phyloP scores from a whole-genome alignment of 2,329 filamentous ascomycete species.

The Sodiomyces alkalinus region DNA sequence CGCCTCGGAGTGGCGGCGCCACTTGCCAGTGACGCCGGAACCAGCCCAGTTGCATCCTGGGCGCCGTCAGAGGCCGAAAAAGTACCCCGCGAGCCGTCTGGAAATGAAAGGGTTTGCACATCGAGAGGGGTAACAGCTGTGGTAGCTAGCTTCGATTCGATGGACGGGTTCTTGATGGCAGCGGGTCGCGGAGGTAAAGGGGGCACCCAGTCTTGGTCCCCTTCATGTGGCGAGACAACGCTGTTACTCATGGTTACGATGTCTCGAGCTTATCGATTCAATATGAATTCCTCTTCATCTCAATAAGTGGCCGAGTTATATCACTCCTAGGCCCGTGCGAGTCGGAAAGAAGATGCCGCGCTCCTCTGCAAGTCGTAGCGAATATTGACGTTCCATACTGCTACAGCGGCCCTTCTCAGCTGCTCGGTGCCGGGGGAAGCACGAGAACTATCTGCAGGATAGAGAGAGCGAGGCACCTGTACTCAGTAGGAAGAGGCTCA shows the following conservation, averaged over 20 bases:
- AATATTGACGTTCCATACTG: slow-evolving; percentile 1
- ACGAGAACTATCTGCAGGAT: no score
- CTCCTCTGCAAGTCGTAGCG: background rate
- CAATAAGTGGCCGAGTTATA: no score
- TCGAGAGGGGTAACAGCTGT: slow-evolving; percentile 75
- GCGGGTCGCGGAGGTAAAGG: slow-evolving; percentile 38
- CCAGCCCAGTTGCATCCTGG: slow-evolving; percentile 12
- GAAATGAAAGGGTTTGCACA: slow-evolving; percentile 60
- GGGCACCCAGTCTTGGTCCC: slow-evolving; percentile 31
- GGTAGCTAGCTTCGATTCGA: slow-evolving; percentile 43
- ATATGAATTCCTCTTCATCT: no score
- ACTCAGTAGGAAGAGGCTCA: no score
- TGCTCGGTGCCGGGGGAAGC: no score
- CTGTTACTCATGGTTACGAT: slow-evolving; percentile 12
- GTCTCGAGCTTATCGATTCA: no score
- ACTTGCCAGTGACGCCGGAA: slow-evolving; percentile 15
- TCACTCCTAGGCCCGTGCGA: no score
- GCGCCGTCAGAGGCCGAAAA: slow-evolving; percentile 27
- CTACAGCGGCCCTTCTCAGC: no score
- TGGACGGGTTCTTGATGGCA: slow-evolving; percentile 11
- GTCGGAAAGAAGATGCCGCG: slow-evolving; percentile 1
- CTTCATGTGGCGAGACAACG: slow-evolving; percentile 10
- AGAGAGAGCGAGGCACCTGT: no score
- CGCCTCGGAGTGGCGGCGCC: slow-evolving; percentile 23
- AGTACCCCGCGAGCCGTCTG: slow-evolving; percentile 52